Evolutionary conservation across 2,329 filamentous ascomycete species (phyloP), one percentile per base, ranked within the genome.

Genomic region (Thermomyces lanuginosus): DNA sequence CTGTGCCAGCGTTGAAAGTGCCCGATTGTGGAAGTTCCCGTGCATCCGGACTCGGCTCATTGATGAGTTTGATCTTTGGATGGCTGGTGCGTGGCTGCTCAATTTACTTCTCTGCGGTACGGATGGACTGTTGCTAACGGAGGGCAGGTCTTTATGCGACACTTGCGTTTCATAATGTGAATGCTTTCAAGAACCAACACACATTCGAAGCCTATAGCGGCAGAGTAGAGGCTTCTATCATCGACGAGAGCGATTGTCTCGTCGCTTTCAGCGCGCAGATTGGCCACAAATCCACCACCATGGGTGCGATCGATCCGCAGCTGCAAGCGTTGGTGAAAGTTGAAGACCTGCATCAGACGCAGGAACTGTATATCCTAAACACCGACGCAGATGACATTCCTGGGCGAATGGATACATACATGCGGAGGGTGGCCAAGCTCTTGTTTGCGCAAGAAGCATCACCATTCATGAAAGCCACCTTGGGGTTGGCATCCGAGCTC

Each of bases 21-120:
- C 69, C 18, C 58, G 69, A 21, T 38, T 72, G 11, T 73, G 69
- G 69, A 72, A 70, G 39, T 58, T 64, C 32, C 63, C 60, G 5
- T 73, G 69, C 36, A 59, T 72, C 22, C 58, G 69, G 8, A 68
- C 64, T 10, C 62, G 64, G 12, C 60, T 73, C 26, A 60, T 61
- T 4, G 66, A 71, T 20, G 64, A 69, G 38, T 67, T 70, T 39
- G 60, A 62, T 28, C 50, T 71, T 8, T 73, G 67, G 43, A 64
- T 61, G 31, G 58, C 64, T 22, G 61, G 56, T 58, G 47, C 25
- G 14, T 26, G 4, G 10, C 16, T 9, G 16, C 23, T 14, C 24
- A 22, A n/a, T 24, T 21, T 25, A 13, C 20, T 6, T 13, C 11
- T 19, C 7, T 30, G 24, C 21, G 22, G 11, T 30, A 16, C 6